These are phyloP conservation scores for Apiotrichum sp. DNA, from an alignment of 1,284 basidiomycete species.

Conservation along the genomic window DNA sequence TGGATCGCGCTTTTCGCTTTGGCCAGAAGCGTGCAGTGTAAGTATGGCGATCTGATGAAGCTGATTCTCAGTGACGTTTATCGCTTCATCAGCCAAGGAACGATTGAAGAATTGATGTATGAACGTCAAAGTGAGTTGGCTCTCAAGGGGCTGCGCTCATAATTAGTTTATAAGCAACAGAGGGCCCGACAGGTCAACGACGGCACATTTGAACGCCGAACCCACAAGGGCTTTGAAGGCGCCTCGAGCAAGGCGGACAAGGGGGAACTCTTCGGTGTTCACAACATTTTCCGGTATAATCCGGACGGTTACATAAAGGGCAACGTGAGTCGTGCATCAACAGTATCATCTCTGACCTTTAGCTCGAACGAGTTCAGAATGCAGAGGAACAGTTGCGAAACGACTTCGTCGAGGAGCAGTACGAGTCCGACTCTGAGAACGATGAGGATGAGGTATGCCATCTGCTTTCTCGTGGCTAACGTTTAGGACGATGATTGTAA, in stretches of 20 bases:
- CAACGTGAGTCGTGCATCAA: conserved; percentile 21
- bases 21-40: conserved; percentile 53
- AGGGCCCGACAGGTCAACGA: conserved; percentile 40
- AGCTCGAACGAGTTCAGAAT: conserved; percentile 33
- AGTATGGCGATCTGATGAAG: conserved; percentile 1
- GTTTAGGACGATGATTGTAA: conserved; percentile 3
- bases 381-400: conserved; percentile 31
- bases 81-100: conserved; percentile 52
- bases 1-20: conserved; percentile 52
- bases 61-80: conserved; percentile 45
- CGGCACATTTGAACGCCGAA: conserved; percentile 41
- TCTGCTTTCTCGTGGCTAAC: neutral
- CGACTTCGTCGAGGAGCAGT: conserved; percentile 26
- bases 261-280: conserved; percentile 43
- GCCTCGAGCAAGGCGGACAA: conserved; percentile 24
- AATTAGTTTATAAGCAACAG: conserved; percentile 41
- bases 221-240: conserved; percentile 37
- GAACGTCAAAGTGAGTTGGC: conserved; percentile 43
- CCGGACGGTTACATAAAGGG: conserved; percentile 35
- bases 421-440: conserved; percentile 20
- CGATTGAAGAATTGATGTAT: conserved; percentile 50
- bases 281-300: conserved; percentile 44
- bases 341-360: conserved; percentile 11
- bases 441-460: conserved; percentile 20
- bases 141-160: neutral